Conservation (phyloP, 805 yeast genomes). For the Suhomyces canberraensis region DNA sequence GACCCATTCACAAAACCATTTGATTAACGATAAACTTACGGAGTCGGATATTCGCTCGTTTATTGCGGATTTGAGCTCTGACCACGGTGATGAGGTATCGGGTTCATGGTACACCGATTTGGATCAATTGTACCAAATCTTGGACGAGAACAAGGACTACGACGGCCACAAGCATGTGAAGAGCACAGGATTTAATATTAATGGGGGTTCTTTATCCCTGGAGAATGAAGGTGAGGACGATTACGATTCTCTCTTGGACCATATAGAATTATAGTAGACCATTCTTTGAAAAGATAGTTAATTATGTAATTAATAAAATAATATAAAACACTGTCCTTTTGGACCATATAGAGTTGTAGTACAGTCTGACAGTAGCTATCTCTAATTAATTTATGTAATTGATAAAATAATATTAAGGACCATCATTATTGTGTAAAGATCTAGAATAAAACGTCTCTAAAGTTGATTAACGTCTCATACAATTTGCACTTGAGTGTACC, state of each 20-base stretch:
- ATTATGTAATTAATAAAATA: too few relatives aligned
- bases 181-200: conserved; percentile 12
- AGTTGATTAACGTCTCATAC: too few relatives aligned
- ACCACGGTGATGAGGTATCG: not conserved
- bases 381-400: too few relatives aligned
- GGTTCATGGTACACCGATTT: conserved; percentile 11
- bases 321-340: too few relatives aligned
- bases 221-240: conserved; percentile 14
- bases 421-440: too few relatives aligned
- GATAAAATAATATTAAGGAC: too few relatives aligned
- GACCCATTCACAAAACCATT: conserved; percentile 20
- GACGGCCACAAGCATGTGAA: conserved; percentile 14
- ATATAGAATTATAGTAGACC: conserved; percentile 9
- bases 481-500: too few relatives aligned
- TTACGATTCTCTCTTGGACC: conserved; percentile 13
- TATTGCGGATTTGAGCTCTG: conserved; percentile 6
- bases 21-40: conserved; percentile 14
- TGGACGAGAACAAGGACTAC: conserved; percentile 7
- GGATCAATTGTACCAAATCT: conserved; percentile 5
- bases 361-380: too few relatives aligned
- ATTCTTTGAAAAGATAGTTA: too few relatives aligned
- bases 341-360: too few relatives aligned
- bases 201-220: not conserved
- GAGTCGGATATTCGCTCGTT: conserved; percentile 14
- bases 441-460: too few relatives aligned